These are phyloP conservation scores for Epichloe hybrida DNA, from an alignment of 2,329 filamentous ascomycete genomes.

Conservation along the genomic window DNA sequence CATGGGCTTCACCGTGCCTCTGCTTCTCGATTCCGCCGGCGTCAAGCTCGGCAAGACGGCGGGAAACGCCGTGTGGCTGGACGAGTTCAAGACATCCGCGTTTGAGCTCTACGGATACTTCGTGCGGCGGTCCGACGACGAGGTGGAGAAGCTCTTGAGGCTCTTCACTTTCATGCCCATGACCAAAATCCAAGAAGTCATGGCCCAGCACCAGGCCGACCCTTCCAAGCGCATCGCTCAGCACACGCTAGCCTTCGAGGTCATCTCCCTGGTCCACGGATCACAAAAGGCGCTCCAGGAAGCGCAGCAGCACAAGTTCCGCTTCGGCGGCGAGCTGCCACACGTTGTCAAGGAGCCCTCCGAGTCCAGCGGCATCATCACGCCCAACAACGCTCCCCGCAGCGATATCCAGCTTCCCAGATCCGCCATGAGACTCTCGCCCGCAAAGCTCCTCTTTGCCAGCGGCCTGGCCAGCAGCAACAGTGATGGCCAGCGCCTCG, in stretches of 20 bases:
- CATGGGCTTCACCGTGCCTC: constrained; percentile 78
- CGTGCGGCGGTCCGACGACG: constrained; percentile 64
- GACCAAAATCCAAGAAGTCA: constrained; percentile 49
- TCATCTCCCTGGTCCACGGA: constrained; percentile 70
- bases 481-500: constrained; percentile 45
- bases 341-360: constrained; percentile 17
- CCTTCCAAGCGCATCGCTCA: constrained; percentile 67
- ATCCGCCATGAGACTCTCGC: constrained; percentile 41
- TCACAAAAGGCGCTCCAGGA: constrained; percentile 47
- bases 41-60: constrained; percentile 91
- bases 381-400: constrained; percentile 34
- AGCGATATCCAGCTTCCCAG: constrained; percentile 46
- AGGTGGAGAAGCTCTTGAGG: constrained; percentile 70
- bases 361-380: constrained; percentile 19
- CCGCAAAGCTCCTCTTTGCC: constrained; percentile 45
- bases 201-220: constrained; percentile 53
- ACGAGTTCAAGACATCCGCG: constrained; percentile 61
- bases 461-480: constrained; percentile 43
- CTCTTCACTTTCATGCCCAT: constrained; percentile 82
- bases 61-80: constrained; percentile 89
- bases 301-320: constrained; percentile 36
- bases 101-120: constrained; percentile 92
- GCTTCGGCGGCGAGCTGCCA: constrained; percentile 29
- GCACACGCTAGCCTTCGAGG: constrained; percentile 69
- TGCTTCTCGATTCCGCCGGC: constrained; percentile 74